A percentile compares a stretch with the other conserved stretches of the same genome.
phyloP scores from a whole-genome alignment of 164 flowering plant species.

The Annona cherimola region DNA sequence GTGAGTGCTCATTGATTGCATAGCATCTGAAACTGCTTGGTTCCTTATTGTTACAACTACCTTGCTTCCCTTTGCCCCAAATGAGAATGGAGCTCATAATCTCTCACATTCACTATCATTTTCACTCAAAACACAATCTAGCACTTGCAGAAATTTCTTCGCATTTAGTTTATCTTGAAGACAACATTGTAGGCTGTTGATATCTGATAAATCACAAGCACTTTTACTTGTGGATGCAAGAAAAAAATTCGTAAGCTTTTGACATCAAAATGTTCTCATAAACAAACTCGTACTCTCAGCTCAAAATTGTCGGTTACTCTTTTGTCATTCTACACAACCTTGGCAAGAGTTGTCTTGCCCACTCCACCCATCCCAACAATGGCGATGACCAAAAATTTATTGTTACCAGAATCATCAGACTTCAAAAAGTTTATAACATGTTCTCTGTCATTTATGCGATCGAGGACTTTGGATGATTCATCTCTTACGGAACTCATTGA shows the following conservation, averaged over 20 bases:
- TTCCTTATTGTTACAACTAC: conserved; percentile 16
- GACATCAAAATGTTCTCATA: conserved; percentile 5
- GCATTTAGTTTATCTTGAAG: conserved; percentile 2
- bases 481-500: not conserved
- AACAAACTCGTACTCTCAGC: conserved; percentile 1
- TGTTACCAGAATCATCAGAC: not conserved
- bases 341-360: conserved; percentile 17
- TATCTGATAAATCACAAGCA: not conserved
- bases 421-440: not conserved
- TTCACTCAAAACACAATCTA: conserved; percentile 20
- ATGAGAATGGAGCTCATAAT: conserved; percentile 3
- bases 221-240: not conserved
- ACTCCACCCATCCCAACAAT: conserved; percentile 14
- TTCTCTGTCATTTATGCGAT: conserved; percentile 5
- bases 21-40: conserved; percentile 2
- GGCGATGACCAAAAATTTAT: not conserved
- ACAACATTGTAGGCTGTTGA: not conserved
- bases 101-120: conserved; percentile 1
- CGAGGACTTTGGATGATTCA: not conserved
- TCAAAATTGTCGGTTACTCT: not conserved
- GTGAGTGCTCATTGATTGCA: conserved; percentile 7
- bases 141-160: conserved; percentile 11
- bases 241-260: not conserved
- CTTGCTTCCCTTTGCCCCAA: conserved; percentile 14
- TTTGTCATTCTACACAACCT: conserved; percentile 7